A percentile compares a stretch with the other conserved stretches of the same genome.
phyloP scores from a whole-genome alignment of 2,329 filamentous ascomycete genomes.

The Alternaria postmessia region DNA sequence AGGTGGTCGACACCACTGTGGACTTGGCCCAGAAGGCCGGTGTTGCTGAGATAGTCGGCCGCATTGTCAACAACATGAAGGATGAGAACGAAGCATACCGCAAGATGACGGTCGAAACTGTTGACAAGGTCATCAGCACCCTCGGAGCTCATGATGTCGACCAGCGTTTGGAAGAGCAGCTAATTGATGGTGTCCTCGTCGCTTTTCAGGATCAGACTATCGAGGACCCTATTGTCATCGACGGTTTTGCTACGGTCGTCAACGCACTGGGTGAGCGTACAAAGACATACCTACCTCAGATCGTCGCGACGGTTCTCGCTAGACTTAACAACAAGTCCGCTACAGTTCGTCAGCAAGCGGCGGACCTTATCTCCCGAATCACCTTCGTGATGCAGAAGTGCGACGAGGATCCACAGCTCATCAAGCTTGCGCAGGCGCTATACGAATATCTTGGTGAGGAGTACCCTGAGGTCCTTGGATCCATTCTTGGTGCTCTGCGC shows the following conservation, averaged over 20 bases:
- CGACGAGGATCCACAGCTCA: conserved; percentile 93
- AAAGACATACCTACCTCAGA: conserved; percentile 96
- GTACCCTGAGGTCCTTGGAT: conserved; percentile 96
- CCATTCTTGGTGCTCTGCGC: conserved; percentile 91
- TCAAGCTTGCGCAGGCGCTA: conserved; percentile 90
- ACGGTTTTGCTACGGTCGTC: conserved; percentile 96
- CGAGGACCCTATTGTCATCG: conserved; percentile 94
- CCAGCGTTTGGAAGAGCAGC: conserved; percentile 87
- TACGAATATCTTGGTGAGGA: conserved; percentile 99
- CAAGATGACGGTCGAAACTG: conserved; percentile 98
- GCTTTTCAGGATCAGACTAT: conserved; percentile 98
- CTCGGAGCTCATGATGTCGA: conserved; percentile 93
- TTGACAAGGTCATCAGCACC: conserved; percentile 94
- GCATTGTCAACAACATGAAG: conserved; percentile 94
- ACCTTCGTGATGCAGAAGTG: conserved; percentile 99
- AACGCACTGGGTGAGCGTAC: conserved; percentile 92
- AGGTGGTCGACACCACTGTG: conserved; percentile 97
- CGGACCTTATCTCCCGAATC: conserved; percentile 94
- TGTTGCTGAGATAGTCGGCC: conserved; percentile 90
- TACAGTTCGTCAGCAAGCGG: conserved; percentile 94
- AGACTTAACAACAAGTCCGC: conserved; percentile 97
- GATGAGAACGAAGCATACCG: conserved; percentile 98
- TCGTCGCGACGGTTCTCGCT: conserved; percentile 96
- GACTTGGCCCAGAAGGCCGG: conserved; percentile 98
- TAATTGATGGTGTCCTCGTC: conserved; percentile 94